A percentile compares a stretch with the other conserved stretches of the same genome.
These are phyloP conservation scores for Penicillium sp. DNA, from an alignment of 2,329 filamentous ascomycete genomes.

Conservation along the genomic window DNA sequence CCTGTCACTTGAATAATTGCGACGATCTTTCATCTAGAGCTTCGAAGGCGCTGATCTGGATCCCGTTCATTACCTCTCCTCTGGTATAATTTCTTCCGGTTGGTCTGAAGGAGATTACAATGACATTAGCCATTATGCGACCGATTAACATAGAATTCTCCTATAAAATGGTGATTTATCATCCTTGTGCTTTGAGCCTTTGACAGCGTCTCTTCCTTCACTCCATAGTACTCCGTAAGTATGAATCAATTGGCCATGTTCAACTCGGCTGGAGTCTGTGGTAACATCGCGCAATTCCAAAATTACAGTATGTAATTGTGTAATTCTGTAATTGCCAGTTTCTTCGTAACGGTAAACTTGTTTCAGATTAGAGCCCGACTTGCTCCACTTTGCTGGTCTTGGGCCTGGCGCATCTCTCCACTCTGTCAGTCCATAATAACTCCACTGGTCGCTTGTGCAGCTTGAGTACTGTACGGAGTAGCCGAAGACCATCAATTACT, in stretches of 20 bases:
- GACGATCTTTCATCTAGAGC: conserved; percentile 20
- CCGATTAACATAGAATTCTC: background rate
- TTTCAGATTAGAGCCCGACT: conserved; percentile 19
- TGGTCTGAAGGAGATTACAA: background rate
- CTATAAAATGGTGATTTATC: background rate
- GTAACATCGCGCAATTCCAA: conserved; percentile 21
- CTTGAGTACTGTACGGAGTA: too few relatives aligned
- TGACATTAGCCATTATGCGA: too few relatives aligned
- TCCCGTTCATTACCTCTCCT: conserved; percentile 1
- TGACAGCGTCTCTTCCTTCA: background rate
- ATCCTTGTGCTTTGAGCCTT: background rate
- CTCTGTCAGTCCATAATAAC: background rate
- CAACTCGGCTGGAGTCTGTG: conserved; percentile 3
- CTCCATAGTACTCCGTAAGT: too few relatives aligned
- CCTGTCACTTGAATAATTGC: conserved; percentile 15
- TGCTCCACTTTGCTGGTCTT: conserved; percentile 12
- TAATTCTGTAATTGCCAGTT: background rate
- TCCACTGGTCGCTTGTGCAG: conserved; percentile 11
- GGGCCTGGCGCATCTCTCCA: conserved; percentile 11
- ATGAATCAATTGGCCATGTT: background rate
- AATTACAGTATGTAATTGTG: background rate
- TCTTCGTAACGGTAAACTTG: conserved; percentile 14
- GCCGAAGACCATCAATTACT: background rate
- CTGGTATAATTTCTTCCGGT: background rate
- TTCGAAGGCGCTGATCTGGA: conserved; percentile 8